Conservation (phyloP, 164 flowering plant species). For the Chimonanthus praecox region DNA sequence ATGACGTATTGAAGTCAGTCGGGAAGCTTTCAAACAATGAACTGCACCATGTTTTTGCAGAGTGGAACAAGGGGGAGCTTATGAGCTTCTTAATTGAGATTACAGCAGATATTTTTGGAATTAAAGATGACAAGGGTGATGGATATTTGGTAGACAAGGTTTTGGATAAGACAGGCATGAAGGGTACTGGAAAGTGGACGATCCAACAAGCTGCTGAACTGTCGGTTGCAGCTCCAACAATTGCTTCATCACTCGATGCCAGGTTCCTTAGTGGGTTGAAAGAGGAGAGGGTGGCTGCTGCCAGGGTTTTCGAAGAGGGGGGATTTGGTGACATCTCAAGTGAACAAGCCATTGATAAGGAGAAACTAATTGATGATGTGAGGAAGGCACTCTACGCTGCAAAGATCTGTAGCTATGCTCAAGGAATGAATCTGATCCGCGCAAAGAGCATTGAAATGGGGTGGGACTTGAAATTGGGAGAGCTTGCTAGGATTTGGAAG, state of each 20-base stretch:
- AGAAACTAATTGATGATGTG: conserved; percentile 57
- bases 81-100: conserved; percentile 70
- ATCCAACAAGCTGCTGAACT: conserved; percentile 82
- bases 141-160: conserved; percentile 71
- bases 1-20: conserved; percentile 60
- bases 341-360: conserved; percentile 47
- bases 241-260: conserved; percentile 57
- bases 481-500: conserved; percentile 77
- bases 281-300: conserved; percentile 60
- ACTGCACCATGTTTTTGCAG: conserved; percentile 37
- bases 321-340: conserved; percentile 45
- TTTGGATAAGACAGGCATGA: conserved; percentile 77
- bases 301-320: conserved; percentile 47
- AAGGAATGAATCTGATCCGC: conserved; percentile 74
- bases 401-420: conserved; percentile 77
- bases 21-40: conserved; percentile 64
- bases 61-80: conserved; percentile 82
- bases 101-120: conserved; percentile 60
- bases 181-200: conserved; percentile 86
- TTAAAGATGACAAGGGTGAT: conserved; percentile 63
- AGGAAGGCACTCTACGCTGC: conserved; percentile 72
- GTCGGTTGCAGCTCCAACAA: conserved; percentile 71
- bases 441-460: conserved; percentile 72
- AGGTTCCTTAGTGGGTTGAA: conserved; percentile 70
- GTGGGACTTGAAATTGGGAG: conserved; percentile 68